Conservation (phyloP, 208 protist species). For the Novymonas esmeraldas region DNA sequence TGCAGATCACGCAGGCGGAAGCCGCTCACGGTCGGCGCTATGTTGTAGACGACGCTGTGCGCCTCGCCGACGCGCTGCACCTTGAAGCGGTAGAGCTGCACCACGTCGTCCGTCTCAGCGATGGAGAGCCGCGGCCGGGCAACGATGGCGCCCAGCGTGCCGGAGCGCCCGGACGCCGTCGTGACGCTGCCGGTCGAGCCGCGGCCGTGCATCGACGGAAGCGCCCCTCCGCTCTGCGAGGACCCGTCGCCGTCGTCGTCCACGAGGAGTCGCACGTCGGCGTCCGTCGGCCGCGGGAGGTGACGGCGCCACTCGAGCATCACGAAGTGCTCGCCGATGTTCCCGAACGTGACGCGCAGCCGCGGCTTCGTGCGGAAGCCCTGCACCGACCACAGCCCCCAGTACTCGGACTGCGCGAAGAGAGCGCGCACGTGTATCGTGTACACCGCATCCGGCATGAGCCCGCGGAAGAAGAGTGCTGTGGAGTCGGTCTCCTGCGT, state of each 20-base stretch:
- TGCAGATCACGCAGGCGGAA: constrained; percentile 83
- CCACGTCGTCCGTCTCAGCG: constrained; percentile 72
- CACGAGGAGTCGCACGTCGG: constrained; percentile 23
- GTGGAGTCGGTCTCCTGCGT: constrained; percentile 71
- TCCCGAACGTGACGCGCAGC: constrained; percentile 87
- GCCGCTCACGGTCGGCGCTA: constrained; percentile 78
- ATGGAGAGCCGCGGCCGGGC: constrained; percentile 22
- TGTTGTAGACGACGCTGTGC: constrained; percentile 71
- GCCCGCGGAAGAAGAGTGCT: constrained; percentile 85
- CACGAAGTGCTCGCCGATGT: constrained; percentile 93
- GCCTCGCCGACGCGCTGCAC: constrained; percentile 79
- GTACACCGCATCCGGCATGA: constrained; percentile 89
- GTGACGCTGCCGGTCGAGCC: no score
- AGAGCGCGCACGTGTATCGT: constrained; percentile 78
- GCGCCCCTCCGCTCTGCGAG: constrained; percentile 6
- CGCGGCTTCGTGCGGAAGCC: constrained; percentile 84
- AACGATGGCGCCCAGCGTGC: neutral
- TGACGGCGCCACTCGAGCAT: constrained; percentile 91
- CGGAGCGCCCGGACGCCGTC: neutral
- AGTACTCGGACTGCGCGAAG: constrained; percentile 75
- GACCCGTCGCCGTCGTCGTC: constrained; percentile 8
- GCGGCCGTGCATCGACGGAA: constrained; percentile 1
- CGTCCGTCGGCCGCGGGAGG: constrained; percentile 48
- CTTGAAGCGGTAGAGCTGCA: constrained; percentile 89
- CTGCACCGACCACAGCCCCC: constrained; percentile 86